Percentiles rank a stretch among this genome's conserved stretches.
phyloP scores from a whole-genome alignment of 208 protist species.

The Acanthamoeba quina region DNA sequence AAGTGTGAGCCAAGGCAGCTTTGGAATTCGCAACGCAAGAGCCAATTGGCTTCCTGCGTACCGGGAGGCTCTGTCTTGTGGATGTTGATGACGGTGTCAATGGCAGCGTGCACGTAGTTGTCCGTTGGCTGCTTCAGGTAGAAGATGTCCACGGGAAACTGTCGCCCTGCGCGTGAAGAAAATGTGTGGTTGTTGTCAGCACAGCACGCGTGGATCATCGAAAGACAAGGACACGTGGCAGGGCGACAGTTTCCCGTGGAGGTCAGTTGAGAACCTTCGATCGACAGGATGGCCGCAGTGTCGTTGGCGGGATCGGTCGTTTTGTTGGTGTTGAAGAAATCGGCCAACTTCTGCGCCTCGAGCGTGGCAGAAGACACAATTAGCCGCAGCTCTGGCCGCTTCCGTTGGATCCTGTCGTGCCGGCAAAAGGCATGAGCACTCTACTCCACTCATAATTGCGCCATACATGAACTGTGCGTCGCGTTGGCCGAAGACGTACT shows the following conservation, averaged over 20 bases:
- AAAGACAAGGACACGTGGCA: not conserved
- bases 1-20: not conserved
- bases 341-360: slow-evolving; percentile 92
- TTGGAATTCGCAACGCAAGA: not conserved
- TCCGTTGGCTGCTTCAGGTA: slow-evolving; percentile 76
- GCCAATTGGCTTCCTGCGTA: not conserved
- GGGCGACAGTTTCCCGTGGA: no score
- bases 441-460: no score
- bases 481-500: slow-evolving; percentile 54
- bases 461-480: no score
- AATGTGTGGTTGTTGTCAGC: not conserved
- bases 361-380: slow-evolving; percentile 96
- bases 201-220: not conserved
- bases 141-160: slow-evolving; percentile 86
- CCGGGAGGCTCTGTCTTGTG: slow-evolving; percentile 74
- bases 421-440: not conserved
- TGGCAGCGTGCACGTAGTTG: slow-evolving; percentile 82
- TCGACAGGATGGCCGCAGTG: slow-evolving; percentile 79
- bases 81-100: slow-evolving; percentile 82
- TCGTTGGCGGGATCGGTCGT: slow-evolving; percentile 45
- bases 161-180: slow-evolving; percentile 85
- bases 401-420: slow-evolving; percentile 77
- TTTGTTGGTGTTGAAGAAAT: slow-evolving; percentile 92
- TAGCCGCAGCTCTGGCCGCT: slow-evolving; percentile 92
- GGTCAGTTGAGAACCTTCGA: slow-evolving; percentile 79